Conservation (phyloP, 495 filamentous ascomycete genomes). For the Aspergillus cavernicola region DNA sequence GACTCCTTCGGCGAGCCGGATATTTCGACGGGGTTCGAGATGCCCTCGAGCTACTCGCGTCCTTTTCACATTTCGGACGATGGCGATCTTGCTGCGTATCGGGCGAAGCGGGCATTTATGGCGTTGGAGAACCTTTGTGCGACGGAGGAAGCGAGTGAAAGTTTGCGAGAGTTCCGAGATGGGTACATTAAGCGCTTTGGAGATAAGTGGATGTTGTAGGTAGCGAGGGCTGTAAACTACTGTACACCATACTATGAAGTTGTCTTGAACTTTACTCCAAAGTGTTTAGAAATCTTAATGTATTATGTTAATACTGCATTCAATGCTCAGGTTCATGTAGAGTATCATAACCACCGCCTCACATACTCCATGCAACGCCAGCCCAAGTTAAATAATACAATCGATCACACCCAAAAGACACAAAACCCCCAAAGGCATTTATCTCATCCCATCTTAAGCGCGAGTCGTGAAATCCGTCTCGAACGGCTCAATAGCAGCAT, state of each 20-base stretch:
- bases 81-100: conserved; percentile 21
- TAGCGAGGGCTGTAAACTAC: too few relatives aligned
- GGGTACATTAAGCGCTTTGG: conserved; percentile 34
- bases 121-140: conserved; percentile 45
- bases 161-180: conserved; percentile 45
- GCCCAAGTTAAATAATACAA: not conserved
- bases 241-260: too few relatives aligned
- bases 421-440: conserved; percentile 1
- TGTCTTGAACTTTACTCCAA: too few relatives aligned
- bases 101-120: conserved; percentile 43
- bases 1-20: conserved; percentile 31
- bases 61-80: conserved; percentile 13
- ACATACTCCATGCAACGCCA: conserved; percentile 5
- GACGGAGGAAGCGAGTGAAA: conserved; percentile 46
- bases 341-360: conserved; percentile 4
- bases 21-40: conserved; percentile 19
- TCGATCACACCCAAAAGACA: conserved; percentile 9
- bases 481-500: conserved; percentile 38
- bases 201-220: conserved; percentile 17
- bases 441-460: too few relatives aligned
- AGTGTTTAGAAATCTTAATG: not conserved
- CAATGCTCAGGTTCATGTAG: not conserved
- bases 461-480: conserved; percentile 80
- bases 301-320: not conserved
- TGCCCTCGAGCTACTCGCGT: conserved; percentile 22